Conservation (phyloP, 805 yeast species). For the Yarrowia deformans region DNA sequence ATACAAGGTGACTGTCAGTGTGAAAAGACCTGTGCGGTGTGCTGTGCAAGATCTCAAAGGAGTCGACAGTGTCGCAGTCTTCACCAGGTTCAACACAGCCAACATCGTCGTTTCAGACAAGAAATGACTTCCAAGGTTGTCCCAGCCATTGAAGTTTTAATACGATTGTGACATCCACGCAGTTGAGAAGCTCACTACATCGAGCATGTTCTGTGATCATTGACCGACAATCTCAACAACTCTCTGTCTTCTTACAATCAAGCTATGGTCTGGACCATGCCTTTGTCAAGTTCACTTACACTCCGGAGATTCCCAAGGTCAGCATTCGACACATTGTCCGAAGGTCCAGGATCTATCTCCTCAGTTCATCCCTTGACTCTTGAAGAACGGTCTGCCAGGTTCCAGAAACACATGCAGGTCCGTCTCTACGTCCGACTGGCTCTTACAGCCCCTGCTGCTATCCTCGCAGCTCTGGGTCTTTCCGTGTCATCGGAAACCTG, state of each 20-base stretch:
- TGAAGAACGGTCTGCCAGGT: slow-evolving; percentile 65
- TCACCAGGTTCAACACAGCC: slow-evolving; percentile 67
- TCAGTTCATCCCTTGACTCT: slow-evolving; percentile 61
- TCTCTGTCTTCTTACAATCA: slow-evolving; percentile 62
- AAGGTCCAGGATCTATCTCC: slow-evolving; percentile 59
- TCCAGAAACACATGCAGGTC: slow-evolving; percentile 59
- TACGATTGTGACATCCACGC: slow-evolving; percentile 63
- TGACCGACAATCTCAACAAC: slow-evolving; percentile 67
- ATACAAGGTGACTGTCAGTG: slow-evolving; percentile 65
- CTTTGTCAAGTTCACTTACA: slow-evolving; percentile 66
- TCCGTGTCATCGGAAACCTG: no score
- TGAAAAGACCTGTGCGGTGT: no score
- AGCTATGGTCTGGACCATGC: slow-evolving; percentile 62
- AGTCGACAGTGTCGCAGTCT: slow-evolving; percentile 62
- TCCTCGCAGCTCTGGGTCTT: no score
- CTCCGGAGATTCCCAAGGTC: slow-evolving; percentile 61
- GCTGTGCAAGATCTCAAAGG: slow-evolving; percentile 57
- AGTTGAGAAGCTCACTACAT: slow-evolving; percentile 59
- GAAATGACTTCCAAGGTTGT: slow-evolving; percentile 54
- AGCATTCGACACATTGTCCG: slow-evolving; percentile 65
- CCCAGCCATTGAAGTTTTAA: slow-evolving; percentile 67
- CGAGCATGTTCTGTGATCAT: slow-evolving; percentile 72
- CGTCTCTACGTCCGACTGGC: slow-evolving; percentile 57
- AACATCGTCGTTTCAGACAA: slow-evolving; percentile 59
- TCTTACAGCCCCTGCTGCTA: slow-evolving; percentile 61